A percentile compares a stretch with the other conserved stretches of the same genome.
phyloP scores from a whole-genome alignment of 495 filamentous ascomycete species.

The Talaromyces ruber region DNA sequence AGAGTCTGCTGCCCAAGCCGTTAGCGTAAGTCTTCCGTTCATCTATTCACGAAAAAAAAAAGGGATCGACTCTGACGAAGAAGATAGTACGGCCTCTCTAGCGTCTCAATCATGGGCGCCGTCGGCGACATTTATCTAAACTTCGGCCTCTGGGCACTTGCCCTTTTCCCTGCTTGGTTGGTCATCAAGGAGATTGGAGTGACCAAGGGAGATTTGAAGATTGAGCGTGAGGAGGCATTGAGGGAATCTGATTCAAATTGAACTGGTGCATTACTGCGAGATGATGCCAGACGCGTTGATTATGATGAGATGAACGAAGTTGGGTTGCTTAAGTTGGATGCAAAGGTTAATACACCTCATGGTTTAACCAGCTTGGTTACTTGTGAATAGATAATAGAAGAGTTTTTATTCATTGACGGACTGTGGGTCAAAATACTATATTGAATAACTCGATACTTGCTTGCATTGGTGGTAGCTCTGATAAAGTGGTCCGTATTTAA shows the following conservation, averaged over 20 bases:
- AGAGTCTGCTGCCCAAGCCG: conserved; percentile 53
- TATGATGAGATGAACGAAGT: neutral
- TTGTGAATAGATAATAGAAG: too few relatives aligned
- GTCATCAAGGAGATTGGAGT: conserved; percentile 45
- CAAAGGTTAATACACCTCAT: too few relatives aligned
- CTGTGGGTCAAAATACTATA: too few relatives aligned
- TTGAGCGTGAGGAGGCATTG: conserved; percentile 18
- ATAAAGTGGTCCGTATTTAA: too few relatives aligned
- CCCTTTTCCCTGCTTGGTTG: conserved; percentile 51
- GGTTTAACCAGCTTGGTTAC: too few relatives aligned
- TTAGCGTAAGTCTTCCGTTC: conserved; percentile 30
- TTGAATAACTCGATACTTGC: too few relatives aligned
- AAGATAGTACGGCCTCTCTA: conserved; percentile 44
- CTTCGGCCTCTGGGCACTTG: conserved; percentile 50
- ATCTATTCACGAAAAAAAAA: neutral
- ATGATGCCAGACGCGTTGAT: neutral
- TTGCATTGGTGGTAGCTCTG: too few relatives aligned
- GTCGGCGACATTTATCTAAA: conserved; percentile 55
- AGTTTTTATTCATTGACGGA: too few relatives aligned
- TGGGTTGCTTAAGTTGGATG: too few relatives aligned
- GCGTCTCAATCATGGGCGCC: conserved; percentile 46
- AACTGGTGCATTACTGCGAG: neutral
- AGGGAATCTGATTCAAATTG: neutral
- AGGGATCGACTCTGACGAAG: neutral
- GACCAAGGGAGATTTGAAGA: conserved; percentile 24